Percentiles rank a stretch among this genome's conserved stretches.
phyloP scores from a whole-genome alignment of 176 grass and related monocot species.

The Hordeum marinum region DNA sequence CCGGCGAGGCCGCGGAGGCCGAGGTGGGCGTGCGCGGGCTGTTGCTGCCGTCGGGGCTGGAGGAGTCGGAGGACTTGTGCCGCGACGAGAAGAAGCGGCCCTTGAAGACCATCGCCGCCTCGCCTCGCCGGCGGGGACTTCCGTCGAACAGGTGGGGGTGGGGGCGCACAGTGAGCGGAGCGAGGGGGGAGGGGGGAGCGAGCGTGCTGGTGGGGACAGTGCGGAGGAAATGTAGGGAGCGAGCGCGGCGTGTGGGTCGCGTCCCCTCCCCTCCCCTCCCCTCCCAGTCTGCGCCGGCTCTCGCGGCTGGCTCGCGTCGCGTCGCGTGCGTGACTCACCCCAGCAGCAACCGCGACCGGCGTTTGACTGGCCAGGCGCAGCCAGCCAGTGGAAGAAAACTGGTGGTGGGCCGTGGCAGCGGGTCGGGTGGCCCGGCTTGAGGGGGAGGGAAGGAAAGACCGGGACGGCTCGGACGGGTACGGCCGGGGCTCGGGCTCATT shows the following conservation, averaged over 20 bases:
- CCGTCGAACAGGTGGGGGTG: slow-evolving; percentile 23
- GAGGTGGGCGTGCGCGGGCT: slow-evolving; percentile 81
- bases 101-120: slow-evolving; percentile 80
- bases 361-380: slow-evolving; percentile 5
- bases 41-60: slow-evolving; percentile 90
- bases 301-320: slow-evolving; percentile 16
- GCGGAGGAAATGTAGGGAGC: slow-evolving; percentile 10
- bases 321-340: background rate
- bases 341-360: background rate
- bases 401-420: background rate
- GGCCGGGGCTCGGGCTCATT: too few species aligned
- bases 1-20: slow-evolving; percentile 23
- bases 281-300: background rate
- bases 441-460: too few species aligned
- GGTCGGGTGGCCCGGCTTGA: too few species aligned
- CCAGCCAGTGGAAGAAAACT: background rate
- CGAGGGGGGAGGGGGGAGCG: background rate
- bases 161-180: slow-evolving; percentile 12
- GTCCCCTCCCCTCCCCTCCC: background rate
- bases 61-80: slow-evolving; percentile 63
- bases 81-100: slow-evolving; percentile 93
- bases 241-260: background rate
- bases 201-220: slow-evolving; percentile 21
- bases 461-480: too few species aligned
- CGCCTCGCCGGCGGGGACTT: background rate